Evolutionary conservation across 2,329 filamentous ascomycete genomes (phyloP).

Genomic region (Ascochyta koolunga): DNA sequence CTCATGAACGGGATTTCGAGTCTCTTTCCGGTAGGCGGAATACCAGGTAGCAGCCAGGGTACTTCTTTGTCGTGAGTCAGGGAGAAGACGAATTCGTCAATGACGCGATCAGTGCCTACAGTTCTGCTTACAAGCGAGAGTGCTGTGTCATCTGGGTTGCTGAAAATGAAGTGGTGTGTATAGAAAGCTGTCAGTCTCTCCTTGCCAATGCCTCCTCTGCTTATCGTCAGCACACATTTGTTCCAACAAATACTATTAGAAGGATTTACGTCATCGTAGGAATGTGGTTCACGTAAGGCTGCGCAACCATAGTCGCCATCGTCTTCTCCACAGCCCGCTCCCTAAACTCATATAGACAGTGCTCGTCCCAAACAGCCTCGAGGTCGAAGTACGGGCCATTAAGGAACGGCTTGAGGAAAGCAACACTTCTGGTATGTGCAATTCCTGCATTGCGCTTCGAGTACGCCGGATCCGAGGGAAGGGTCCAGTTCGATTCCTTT

Average conservation of each 20-base stretch:
- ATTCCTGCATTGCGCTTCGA: conserved; percentile 62
- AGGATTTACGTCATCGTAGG: conserved; percentile 62
- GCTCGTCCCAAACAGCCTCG: conserved; percentile 80
- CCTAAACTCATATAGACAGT: conserved; percentile 73
- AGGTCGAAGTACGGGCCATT: conserved; percentile 74
- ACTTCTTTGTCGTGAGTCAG: conserved; percentile 42
- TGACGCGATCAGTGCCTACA: conserved; percentile 71
- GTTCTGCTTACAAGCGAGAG: conserved; percentile 75
- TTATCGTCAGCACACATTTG: neutral
- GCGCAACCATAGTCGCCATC: conserved; percentile 81
- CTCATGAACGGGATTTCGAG: conserved; percentile 68
- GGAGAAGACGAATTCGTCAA: conserved; percentile 47
- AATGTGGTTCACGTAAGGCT: conserved; percentile 80
- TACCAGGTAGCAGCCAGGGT: conserved; percentile 45
- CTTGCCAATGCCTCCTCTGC: conserved; percentile 69
- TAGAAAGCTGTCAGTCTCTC: conserved; percentile 70
- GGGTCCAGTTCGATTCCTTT: conserved; percentile 33
- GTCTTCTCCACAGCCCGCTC: conserved; percentile 72
- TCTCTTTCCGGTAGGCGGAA: conserved; percentile 37
- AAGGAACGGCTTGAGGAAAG: conserved; percentile 68
- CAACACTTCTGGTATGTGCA: conserved; percentile 69
- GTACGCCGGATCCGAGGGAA: conserved; percentile 41
- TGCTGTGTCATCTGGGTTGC: conserved; percentile 69
- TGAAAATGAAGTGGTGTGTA: conserved; percentile 74
- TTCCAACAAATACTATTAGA: neutral